Base-by-base conservation (phyloP, 1,284 basidiomycete species). In the Trichosporon coremiiforme region DNA sequence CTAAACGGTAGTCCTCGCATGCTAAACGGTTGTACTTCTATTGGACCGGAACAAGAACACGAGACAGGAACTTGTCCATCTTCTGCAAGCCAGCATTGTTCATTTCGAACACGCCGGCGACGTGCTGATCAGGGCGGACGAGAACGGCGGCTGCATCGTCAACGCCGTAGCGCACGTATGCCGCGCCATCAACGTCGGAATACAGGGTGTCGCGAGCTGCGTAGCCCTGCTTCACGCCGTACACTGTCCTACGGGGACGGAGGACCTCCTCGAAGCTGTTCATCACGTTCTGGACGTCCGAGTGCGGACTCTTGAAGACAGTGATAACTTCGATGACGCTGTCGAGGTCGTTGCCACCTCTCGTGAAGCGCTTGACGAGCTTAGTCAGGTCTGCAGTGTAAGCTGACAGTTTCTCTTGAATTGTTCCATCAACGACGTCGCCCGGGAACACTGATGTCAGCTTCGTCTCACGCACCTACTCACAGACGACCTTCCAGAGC, bases 391-490 rank as follows among this genome's bases (percentile, higher is more conserved):
- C 2, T 2, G n/a, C 13, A 17, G 9, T 29, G 8, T 33, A 62
- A 17, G 17, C 7, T 13, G 57, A 62, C 15, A 62, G 15, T 3
- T 33, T 5, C 2, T 17, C 17, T 29, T n/a, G 13, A 8, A n/a
- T 29, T 9, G 29, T 7, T 5, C 8, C 57, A 17, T 62, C 8
- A 6, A 20, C 15, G 2, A 62, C 31, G 10, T 62, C 57, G 17
- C 57, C 57, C 0, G 57, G 57, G 57, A 62, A 62, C 29, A 62
- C 57, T 62, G 57, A 62, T 17, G 57, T 62, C 33, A 62, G 57
- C 57, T 62, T 3, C 3, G 4, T 10, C 25, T 15, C 17, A 9
- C 4, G 25, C 17, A 62, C 6, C 5, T n/a, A n/a, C 57, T 33
- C 57, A 62, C 57, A 13, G 31, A 62, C 29, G 4, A 62, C 29